Base-by-base conservation (phyloP, 2,329 filamentous ascomycete species). In the Penicillium sclerotiorum region DNA sequence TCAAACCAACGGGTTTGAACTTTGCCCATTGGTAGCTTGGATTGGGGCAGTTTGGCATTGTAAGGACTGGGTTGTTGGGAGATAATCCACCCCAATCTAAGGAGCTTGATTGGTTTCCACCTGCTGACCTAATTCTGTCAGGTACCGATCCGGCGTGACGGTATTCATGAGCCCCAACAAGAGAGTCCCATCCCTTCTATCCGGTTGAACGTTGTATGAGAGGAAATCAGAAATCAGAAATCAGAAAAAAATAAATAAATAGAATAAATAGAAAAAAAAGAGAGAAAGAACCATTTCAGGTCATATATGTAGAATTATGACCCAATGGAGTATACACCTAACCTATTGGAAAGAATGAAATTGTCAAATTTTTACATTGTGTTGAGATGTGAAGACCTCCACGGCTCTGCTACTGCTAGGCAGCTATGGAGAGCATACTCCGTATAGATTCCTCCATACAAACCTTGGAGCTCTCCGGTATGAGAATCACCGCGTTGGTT, bases 141-240 rank as follows among this genome's bases (percentile, higher is more conserved):
- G 40, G 40, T 43, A 43, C 40, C 28, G 40, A 45, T 50, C 47
- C 47, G 47, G 41, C 21, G 27, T 35, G 32, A 32, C 22, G 27
- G 39, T 36, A 8, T 30, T 25, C 21, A 36, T 20, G 35, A 38
- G 42, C 51, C 51, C 47, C 51, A 53, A 53, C 51, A 43, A 43
- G 39, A 42, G 40, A 8, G n/a, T 15, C 28, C 41, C 41, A 44
- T 44, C 40, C 40, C 40, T 43, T 44, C 21, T 20, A 37, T 45
- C 32, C 42, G 21, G 32, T 36, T 45, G 32, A 45, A 27, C 23
- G n/a, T n/a, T 28, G 23, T 22, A 30, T 43, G 39, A 39, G 13
- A n/a, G n/a, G n/a, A n/a, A n/a, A n/a, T n/a, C n/a, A n/a, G n/a
- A n/a, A n/a, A n/a, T n/a, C n/a, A n/a, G n/a, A n/a, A n/a, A n/a